Conservation (phyloP, 495 filamentous ascomycete genomes). For the Aspergillus hancockii region DNA sequence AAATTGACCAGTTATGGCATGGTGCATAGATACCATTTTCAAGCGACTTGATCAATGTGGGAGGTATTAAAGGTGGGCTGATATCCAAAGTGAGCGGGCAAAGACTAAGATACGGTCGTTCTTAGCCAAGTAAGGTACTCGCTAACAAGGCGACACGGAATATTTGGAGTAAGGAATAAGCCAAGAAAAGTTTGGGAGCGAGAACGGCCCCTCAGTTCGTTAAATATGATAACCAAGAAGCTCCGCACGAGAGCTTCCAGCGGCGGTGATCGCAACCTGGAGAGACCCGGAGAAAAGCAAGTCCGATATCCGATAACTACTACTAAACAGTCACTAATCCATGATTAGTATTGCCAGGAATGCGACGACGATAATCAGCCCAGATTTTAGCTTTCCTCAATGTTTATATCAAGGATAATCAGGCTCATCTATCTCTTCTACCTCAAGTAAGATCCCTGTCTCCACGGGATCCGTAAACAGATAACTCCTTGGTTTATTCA, state of each 20-base stretch:
- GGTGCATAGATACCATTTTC: conserved; percentile 11
- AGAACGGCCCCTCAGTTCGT: not conserved
- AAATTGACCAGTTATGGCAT: not conserved
- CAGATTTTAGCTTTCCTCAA: not conserved
- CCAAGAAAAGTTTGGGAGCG: not conserved
- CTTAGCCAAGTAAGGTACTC: not conserved
- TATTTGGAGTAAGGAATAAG: not conserved
- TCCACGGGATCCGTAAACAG: not conserved
- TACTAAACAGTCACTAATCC: not conserved
- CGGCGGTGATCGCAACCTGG: conserved; percentile 22
- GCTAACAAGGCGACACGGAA: not conserved
- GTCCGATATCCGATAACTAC: conserved; percentile 25
- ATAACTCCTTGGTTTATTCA: not conserved
- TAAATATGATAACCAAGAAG: conserved; percentile 18
- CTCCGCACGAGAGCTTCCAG: conserved; percentile 33
- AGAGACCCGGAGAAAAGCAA: conserved; percentile 36
- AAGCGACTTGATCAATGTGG: conserved; percentile 3
- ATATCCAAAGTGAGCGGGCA: not conserved
- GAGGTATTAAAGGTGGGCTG: not conserved
- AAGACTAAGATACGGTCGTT: not conserved
- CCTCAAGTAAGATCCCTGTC: not conserved
- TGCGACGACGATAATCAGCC: not conserved
- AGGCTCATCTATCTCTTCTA: not conserved
- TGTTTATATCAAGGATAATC: not conserved
- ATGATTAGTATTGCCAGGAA: not conserved